Evolutionary conservation across 176 grass and related monocot species (phyloP).

Genomic region (Urochloa ruziziensis): DNA sequence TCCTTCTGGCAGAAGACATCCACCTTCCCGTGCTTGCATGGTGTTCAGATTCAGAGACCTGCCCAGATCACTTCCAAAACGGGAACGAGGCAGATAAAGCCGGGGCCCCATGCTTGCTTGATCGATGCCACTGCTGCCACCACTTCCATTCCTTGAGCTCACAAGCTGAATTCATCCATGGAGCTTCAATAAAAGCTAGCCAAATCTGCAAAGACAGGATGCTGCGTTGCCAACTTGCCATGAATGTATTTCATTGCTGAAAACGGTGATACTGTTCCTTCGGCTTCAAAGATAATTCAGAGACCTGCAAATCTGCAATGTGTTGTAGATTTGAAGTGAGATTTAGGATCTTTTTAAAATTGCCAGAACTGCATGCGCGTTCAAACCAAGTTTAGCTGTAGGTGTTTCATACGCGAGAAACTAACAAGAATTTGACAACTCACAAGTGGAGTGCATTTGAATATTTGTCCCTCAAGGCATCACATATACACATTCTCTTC

Average conservation of each 20-base stretch:
- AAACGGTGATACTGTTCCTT: background rate
- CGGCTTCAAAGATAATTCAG: background rate
- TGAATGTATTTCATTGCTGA: background rate
- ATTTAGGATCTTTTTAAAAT: background rate
- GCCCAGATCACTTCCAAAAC: slow-evolving; percentile 10
- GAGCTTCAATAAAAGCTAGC: slow-evolving; percentile 4
- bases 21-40: slow-evolving; percentile 2
- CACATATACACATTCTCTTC: slow-evolving; percentile 1
- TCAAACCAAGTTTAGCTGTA: slow-evolving; percentile 37
- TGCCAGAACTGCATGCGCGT: background rate
- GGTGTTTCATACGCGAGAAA: background rate
- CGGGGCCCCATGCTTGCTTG: background rate
- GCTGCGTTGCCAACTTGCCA: background rate
- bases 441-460: slow-evolving; percentile 36
- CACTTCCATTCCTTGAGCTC: background rate
- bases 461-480: slow-evolving; percentile 44
- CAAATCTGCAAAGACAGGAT: background rate
- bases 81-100: background rate
- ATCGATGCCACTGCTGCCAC: background rate
- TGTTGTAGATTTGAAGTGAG: background rate
- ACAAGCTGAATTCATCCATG: background rate
- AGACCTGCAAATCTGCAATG: background rate
- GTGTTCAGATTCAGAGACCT: slow-evolving; percentile 32
- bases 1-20: slow-evolving; percentile 9
- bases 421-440: slow-evolving; percentile 12